phyloP scores from a whole-genome alignment of 805 yeast genomes.

The Kazachstania viticola region DNA sequence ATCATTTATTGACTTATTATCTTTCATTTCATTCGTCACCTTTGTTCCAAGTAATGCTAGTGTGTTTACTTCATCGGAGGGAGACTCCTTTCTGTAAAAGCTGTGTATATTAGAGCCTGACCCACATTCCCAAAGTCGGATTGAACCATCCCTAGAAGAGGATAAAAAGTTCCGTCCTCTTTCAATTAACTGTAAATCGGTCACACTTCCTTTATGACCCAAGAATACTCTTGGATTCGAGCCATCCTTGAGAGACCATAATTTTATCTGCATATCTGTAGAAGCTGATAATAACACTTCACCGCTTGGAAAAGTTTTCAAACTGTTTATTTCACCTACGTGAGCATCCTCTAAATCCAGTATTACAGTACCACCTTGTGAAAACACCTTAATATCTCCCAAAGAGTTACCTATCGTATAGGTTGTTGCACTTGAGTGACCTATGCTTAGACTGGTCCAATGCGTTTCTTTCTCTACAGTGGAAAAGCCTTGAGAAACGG shows the following conservation, averaged over 20 bases:
- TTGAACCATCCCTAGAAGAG: slow-evolving; percentile 42
- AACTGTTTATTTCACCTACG: slow-evolving; percentile 32
- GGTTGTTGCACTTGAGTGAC: slow-evolving; percentile 16
- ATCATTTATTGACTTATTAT: slow-evolving; percentile 13
- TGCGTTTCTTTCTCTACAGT: slow-evolving; percentile 1
- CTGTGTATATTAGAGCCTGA: slow-evolving; percentile 35
- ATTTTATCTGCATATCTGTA: slow-evolving; percentile 43
- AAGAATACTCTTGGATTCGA: slow-evolving; percentile 38
- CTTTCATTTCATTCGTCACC: background rate
- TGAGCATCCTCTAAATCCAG: slow-evolving; percentile 34
- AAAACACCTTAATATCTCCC: slow-evolving; percentile 25
- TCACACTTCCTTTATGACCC: slow-evolving; percentile 39
- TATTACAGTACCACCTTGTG: slow-evolving; percentile 7
- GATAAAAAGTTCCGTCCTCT: slow-evolving; percentile 58
- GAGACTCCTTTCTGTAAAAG: slow-evolving; percentile 28
- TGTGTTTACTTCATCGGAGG: slow-evolving; percentile 28
- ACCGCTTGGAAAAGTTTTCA: slow-evolving; percentile 51
- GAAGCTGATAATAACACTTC: slow-evolving; percentile 50
- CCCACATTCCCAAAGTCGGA: slow-evolving; percentile 63
- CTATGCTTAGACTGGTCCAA: slow-evolving; percentile 28
- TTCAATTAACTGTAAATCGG: slow-evolving; percentile 42
- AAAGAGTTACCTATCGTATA: slow-evolving; percentile 26
- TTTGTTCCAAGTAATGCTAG: slow-evolving; percentile 6
- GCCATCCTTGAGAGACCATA: slow-evolving; percentile 47
- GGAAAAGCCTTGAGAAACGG: slow-evolving; percentile 1